A percentile compares a stretch with the other conserved stretches of the same genome.
These are phyloP conservation scores for Fomes fomentarius DNA, from an alignment of 1,284 basidiomycete genomes.

Conservation along the genomic window DNA sequence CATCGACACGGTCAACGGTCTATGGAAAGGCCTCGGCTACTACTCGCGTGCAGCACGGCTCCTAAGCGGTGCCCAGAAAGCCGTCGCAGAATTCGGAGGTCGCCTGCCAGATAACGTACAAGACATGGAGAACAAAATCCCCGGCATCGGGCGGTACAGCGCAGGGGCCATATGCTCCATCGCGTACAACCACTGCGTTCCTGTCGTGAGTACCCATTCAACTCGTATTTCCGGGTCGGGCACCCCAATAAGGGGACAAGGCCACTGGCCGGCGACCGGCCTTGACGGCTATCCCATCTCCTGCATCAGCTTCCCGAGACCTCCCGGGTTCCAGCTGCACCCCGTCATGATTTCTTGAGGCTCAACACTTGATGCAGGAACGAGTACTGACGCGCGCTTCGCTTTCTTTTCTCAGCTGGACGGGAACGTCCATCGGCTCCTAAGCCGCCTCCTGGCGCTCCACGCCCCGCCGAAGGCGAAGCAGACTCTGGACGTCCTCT, in stretches of 20 bases:
- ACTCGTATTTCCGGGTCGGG: neutral
- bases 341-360: slow-evolving; percentile 1
- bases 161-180: slow-evolving; percentile 90
- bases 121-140: slow-evolving; percentile 83
- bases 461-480: slow-evolving; percentile 84
- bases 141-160: slow-evolving; percentile 92
- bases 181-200: slow-evolving; percentile 82
- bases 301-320: slow-evolving; percentile 14
- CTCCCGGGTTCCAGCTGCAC: neutral
- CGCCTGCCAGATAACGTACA: slow-evolving; percentile 80
- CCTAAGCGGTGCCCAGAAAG: slow-evolving; percentile 78
- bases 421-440: slow-evolving; percentile 87
- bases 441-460: slow-evolving; percentile 82
- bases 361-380: slow-evolving; percentile 9
- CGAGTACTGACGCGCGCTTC: slow-evolving; percentile 7
- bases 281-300: slow-evolving; percentile 5
- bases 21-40: slow-evolving; percentile 93
- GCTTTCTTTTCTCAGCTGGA: slow-evolving; percentile 64
- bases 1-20: slow-evolving; percentile 83
- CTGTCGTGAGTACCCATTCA: slow-evolving; percentile 74
- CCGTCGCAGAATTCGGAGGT: slow-evolving; percentile 67
- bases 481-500: slow-evolving; percentile 77
- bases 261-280: neutral
- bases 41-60: slow-evolving; percentile 87
- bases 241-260: neutral